A percentile compares a stretch with the other conserved stretches of the same genome.
Conservation (phyloP, 768 basidiomycete species). For the Boletus tylopilopsis region DNA sequence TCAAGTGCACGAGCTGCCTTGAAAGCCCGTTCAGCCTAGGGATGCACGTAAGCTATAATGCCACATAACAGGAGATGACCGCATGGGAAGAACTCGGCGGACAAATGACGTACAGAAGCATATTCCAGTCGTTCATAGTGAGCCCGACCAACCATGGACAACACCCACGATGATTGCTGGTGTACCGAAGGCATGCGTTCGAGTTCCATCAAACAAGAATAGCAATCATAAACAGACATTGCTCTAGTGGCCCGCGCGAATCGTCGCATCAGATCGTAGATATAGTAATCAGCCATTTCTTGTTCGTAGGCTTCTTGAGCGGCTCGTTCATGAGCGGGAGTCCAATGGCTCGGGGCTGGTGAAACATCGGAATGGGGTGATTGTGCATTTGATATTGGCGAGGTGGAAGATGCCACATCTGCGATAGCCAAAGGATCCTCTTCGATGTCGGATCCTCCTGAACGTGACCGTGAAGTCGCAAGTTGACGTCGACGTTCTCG, state of each 20-base stretch:
- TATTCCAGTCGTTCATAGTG: constrained; percentile 92
- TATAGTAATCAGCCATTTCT: constrained; percentile 76
- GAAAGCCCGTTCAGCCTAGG: constrained; percentile 88
- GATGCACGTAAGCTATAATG: constrained; percentile 17
- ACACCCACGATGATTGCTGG: constrained; percentile 70
- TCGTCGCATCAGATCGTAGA: constrained; percentile 74
- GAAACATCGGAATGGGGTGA: constrained; percentile 66
- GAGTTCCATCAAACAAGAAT: constrained; percentile 69
- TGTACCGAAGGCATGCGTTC: constrained; percentile 72
- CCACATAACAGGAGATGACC: constrained; percentile 14
- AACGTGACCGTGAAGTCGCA: constrained; percentile 53
- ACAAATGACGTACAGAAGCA: constrained; percentile 60
- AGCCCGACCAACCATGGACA: constrained; percentile 81
- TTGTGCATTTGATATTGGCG: constrained; percentile 53
- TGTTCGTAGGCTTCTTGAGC: constrained; percentile 68
- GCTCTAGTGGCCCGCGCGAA: constrained; percentile 80
- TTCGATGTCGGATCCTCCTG: constrained; percentile 68
- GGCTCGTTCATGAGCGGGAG: constrained; percentile 62
- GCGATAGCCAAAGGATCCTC: constrained; percentile 50
- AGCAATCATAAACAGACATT: constrained; percentile 72
- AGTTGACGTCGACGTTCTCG: constrained; percentile 61
- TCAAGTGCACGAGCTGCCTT: constrained; percentile 74
- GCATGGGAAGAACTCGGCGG: constrained; percentile 4
- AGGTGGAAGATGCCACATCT: constrained; percentile 56
- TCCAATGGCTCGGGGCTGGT: constrained; percentile 59